A percentile compares a stretch with the other conserved stretches of the same genome.
These are phyloP conservation scores for Heterobasidion occidentale DNA, from an alignment of 1,284 basidiomycete species.

Conservation along the genomic window DNA sequence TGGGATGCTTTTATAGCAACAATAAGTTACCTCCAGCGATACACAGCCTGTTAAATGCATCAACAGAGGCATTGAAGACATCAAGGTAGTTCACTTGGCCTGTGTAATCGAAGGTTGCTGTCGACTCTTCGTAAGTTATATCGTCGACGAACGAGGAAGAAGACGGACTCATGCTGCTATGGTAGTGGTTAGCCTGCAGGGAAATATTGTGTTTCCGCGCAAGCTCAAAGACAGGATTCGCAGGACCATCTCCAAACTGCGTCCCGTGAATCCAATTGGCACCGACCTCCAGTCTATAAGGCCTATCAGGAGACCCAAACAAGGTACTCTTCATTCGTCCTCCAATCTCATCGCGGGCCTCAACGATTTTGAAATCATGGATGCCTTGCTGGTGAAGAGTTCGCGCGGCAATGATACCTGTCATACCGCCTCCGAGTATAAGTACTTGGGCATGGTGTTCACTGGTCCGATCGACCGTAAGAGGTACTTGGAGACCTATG, in stretches of 20 bases:
- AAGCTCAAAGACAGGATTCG: conserved; percentile 56
- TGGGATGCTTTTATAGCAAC: not conserved
- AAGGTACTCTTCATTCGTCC: conserved; percentile 45
- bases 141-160: not conserved
- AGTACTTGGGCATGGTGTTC: conserved; percentile 23
- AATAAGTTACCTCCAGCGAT: conserved; percentile 28
- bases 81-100: conserved; percentile 41
- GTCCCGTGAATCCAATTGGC: conserved; percentile 72
- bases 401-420: conserved; percentile 64
- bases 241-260: conserved; percentile 37
- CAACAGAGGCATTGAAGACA: conserved; percentile 31
- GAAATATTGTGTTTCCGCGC: conserved; percentile 48
- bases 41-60: conserved; percentile 33
- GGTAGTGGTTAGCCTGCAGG: conserved; percentile 37
- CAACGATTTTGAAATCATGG: conserved; percentile 52
- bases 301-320: conserved; percentile 30
- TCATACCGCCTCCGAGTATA: conserved; percentile 56
- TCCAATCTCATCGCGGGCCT: conserved; percentile 51
- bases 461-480: not conserved
- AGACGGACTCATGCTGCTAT: conserved; percentile 40
- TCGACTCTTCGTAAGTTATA: not conserved
- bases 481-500: not conserved
- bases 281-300: conserved; percentile 49
- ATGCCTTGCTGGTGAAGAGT: conserved; percentile 49
- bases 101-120: conserved; percentile 46